phyloP scores from a whole-genome alignment of 495 filamentous ascomycete genomes.

The Patellaria atrata region DNA sequence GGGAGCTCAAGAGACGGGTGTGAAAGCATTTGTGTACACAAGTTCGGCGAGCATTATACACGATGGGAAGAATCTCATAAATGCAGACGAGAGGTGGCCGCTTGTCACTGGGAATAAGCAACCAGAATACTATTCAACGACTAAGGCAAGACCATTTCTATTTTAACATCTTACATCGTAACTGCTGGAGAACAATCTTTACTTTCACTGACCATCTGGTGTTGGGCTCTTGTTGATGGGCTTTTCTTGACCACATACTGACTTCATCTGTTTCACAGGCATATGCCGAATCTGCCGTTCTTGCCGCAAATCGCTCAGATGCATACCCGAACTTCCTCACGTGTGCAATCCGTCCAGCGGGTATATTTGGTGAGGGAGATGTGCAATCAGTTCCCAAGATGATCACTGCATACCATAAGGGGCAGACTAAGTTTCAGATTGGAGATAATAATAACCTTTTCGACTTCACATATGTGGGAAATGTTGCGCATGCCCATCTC shows the following conservation, averaged over 20 bases:
- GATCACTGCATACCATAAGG: constrained; percentile 46
- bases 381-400: constrained; percentile 30
- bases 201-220: too few relatives aligned
- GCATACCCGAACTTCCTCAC: constrained; percentile 55
- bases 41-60: constrained; percentile 75
- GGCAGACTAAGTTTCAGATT: constrained; percentile 66
- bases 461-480: constrained; percentile 71
- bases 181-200: too few relatives aligned
- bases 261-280: constrained; percentile 38
- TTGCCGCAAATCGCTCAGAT: constrained; percentile 65
- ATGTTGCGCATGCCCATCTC: constrained; percentile 61
- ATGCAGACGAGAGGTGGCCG: constrained; percentile 81
- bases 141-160: constrained; percentile 34
- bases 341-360: constrained; percentile 67
- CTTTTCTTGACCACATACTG: background rate
- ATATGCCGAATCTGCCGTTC: constrained; percentile 69
- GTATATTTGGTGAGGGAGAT: constrained; percentile 80
- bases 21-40: constrained; percentile 91
- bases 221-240: too few relatives aligned
- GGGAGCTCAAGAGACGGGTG: constrained; percentile 55
- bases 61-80: constrained; percentile 71
- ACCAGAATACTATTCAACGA: constrained; percentile 69
- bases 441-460: constrained; percentile 80
- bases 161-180: too few relatives aligned
- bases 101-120: constrained; percentile 54